Base-by-base conservation (phyloP, 192 early-diverging fungal genomes). In the Podochytrium sp. region DNA sequence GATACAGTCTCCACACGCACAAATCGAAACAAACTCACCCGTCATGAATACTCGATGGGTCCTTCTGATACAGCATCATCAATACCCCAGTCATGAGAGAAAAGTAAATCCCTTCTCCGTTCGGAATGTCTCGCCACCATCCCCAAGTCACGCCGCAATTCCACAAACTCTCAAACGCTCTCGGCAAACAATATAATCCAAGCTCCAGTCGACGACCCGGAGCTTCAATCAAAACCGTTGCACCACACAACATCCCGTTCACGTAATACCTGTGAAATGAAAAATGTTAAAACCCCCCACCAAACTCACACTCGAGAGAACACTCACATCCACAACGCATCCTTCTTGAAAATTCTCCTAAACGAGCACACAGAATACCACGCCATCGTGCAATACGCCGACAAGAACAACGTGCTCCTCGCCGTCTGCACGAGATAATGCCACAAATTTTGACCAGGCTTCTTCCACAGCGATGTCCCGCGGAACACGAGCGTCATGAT, bases 11-110 rank as follows among this genome's bases (percentile, higher is more conserved):
- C 40, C 2, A n/a, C 10, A 35, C 0, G n/a, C 53, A 51, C 12
- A 29, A 40, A 53, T 10, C 32, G 29, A 20, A 16, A 66, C 27
- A 6, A 53, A 25, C 37, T 40, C 38, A 75, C 32, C 90, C 89
- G 7, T 88, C 80, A 68, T 82, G 84, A 64, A 95, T 91, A 10
- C 86, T 87, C 14, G 83, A 84, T 6, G 90, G 87, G 49, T 93
- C 91, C 74, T 86, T 90, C 78, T 95, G 92, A 80, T 93, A 95
- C 12, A 95, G 71, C 10, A 85, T 85, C 94, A 95, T 94, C 62
- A 95, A 72, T 5, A 89, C 81, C 27, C 89, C 92, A 85, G 91
- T 92, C 0, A 92, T 83, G 4, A 80, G 78, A 55, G 88, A 89
- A 65, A 95, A 92, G 62, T 93, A 81, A 0, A 87, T 77, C 18